Conservation (phyloP, 371 early-diverging fungal species). For the Mortierella sp. region DNA sequence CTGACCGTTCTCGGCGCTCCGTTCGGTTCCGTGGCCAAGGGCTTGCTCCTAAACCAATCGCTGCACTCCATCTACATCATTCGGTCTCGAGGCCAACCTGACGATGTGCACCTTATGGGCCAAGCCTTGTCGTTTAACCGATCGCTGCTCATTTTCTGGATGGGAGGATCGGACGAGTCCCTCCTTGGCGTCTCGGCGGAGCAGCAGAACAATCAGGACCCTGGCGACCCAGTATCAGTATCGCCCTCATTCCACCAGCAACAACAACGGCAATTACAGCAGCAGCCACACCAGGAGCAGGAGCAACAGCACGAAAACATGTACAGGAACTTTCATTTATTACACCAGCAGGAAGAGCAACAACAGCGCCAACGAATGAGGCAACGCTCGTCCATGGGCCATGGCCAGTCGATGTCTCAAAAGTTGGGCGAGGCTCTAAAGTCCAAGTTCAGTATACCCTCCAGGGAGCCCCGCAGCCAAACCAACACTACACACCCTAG, state of each 20-base stretch:
- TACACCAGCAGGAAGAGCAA: conserved; percentile 20
- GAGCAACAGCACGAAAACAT: conserved; percentile 26
- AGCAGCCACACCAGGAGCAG: conserved; percentile 12
- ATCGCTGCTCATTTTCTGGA: conserved; percentile 50
- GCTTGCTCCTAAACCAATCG: conserved; percentile 37
- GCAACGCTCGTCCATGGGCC: neutral
- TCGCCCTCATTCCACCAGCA: neutral
- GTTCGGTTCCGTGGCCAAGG: conserved; percentile 40
- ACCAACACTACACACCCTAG: neutral
- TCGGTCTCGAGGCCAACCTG: conserved; percentile 36
- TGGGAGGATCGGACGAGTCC: conserved; percentile 49
- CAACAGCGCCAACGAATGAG: conserved; percentile 8
- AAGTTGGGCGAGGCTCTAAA: conserved; percentile 19
- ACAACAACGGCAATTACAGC: conserved; percentile 16
- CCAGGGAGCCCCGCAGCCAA: neutral
- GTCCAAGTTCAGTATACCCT: conserved; percentile 1
- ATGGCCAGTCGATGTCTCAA: conserved; percentile 16
- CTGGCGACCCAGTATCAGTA: neutral
- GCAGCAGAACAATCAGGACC: neutral
- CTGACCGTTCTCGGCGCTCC: conserved; percentile 44
- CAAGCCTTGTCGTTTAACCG: conserved; percentile 42
- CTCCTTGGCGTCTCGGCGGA: conserved; percentile 19
- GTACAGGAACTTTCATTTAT: conserved; percentile 34
- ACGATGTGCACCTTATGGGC: conserved; percentile 48
- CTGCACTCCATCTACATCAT: conserved; percentile 47